A percentile compares a stretch with the other conserved stretches of the same genome.
Conservation (phyloP, 2,329 filamentous ascomycete species). For the Aspergillus pseudonomiae region DNA sequence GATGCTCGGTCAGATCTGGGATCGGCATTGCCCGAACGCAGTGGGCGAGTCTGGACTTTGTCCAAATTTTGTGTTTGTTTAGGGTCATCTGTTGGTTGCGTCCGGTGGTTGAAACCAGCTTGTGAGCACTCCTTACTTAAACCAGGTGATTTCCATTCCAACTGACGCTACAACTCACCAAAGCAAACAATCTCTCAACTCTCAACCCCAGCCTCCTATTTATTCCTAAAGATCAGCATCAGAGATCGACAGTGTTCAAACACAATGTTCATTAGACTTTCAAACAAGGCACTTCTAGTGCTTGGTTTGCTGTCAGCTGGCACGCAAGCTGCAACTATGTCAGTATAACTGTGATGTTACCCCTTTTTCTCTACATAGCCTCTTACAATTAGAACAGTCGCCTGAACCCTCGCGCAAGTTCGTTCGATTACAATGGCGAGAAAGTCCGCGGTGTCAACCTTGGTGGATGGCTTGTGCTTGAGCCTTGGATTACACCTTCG, state of each 20-base stretch:
- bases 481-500: conserved; percentile 67
- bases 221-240: conserved; percentile 14
- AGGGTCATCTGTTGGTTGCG: conserved; percentile 19
- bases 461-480: conserved; percentile 66
- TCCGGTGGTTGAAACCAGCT: conserved; percentile 16
- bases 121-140: conserved; percentile 34
- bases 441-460: conserved; percentile 68
- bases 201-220: conserved; percentile 25
- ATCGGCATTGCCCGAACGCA: conserved; percentile 1
- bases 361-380: background rate
- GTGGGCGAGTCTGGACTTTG: background rate
- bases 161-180: conserved; percentile 21
- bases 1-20: conserved; percentile 3
- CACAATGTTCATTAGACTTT: conserved; percentile 30
- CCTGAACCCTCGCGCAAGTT: conserved; percentile 32
- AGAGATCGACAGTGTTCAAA: conserved; percentile 13
- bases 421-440: conserved; percentile 56
- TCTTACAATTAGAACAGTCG: conserved; percentile 24
- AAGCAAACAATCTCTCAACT: conserved; percentile 20
- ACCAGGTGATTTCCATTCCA: conserved; percentile 32
- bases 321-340: conserved; percentile 30
- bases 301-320: conserved; percentile 30
- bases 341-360: conserved; percentile 20
- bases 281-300: conserved; percentile 30
- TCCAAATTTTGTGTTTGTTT: background rate